Conservation (phyloP, 2,329 filamentous ascomycete species). For the Hymenotorrendiella dingleyae region DNA sequence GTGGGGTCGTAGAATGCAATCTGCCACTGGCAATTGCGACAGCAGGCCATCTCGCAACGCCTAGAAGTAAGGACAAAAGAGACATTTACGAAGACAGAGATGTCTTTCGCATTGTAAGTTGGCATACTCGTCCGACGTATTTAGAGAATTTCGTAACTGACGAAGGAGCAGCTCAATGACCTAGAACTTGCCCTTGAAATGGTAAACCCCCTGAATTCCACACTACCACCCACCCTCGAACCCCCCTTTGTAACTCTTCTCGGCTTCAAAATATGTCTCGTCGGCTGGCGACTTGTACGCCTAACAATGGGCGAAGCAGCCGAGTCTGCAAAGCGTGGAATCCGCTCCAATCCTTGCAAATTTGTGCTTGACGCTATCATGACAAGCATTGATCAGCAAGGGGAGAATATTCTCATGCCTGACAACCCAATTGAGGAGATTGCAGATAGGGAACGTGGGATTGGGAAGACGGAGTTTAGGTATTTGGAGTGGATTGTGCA, state of each 20-base stretch:
- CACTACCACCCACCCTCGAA: conserved; percentile 1
- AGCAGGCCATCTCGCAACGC: conserved; percentile 8
- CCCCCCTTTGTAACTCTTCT: conserved; percentile 6
- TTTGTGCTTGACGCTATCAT: conserved; percentile 10
- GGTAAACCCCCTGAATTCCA: conserved; percentile 3
- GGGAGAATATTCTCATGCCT: background rate
- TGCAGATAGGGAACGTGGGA: background rate
- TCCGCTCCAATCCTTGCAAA: conserved; percentile 7
- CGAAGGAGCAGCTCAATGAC: conserved; percentile 6
- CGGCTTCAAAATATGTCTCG: conserved; percentile 10
- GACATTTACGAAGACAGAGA: conserved; percentile 11
- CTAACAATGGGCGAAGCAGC: conserved; percentile 7
- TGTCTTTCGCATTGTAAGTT: conserved; percentile 8
- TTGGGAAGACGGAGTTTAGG: background rate
- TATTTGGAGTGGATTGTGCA: conserved; percentile 9
- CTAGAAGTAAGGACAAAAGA: conserved; percentile 8
- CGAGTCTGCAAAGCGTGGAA: background rate
- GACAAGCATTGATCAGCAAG: background rate
- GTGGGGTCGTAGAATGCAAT: background rate
- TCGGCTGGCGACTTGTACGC: conserved; percentile 8
- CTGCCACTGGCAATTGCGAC: background rate
- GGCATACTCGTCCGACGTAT: background rate
- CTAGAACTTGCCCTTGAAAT: conserved; percentile 7
- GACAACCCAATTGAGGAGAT: background rate
- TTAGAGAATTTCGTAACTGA: background rate